These are phyloP conservation scores for Thalassiosira sp. DNA, from an alignment of 352 stramenopile species.

Conservation along the genomic window DNA sequence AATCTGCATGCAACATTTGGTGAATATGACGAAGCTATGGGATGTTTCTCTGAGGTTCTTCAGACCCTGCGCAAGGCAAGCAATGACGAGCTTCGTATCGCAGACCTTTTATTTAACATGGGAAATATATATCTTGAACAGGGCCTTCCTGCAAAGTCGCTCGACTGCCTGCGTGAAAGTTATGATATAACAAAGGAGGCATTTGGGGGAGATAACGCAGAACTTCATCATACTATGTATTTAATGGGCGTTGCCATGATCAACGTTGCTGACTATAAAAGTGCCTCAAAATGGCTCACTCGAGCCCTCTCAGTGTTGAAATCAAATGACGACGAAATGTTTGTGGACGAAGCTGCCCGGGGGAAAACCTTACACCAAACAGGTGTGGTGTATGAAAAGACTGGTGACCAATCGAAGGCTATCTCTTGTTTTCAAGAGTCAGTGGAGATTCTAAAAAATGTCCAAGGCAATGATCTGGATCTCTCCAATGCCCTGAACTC, in stretches of 20 bases:
- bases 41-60: conserved; percentile 61
- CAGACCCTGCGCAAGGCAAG: conserved; percentile 50
- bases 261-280: conserved; percentile 49
- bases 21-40: conserved; percentile 56
- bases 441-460: conserved; percentile 50
- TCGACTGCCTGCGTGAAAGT: conserved; percentile 61
- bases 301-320: conserved; percentile 42
- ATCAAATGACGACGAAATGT: conserved; percentile 40
- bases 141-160: conserved; percentile 37
- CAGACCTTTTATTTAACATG: conserved; percentile 73
- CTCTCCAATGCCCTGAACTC: conserved; percentile 62
- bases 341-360: conserved; percentile 35
- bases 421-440: conserved; percentile 58
- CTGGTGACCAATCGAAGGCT: conserved; percentile 46
- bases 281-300: conserved; percentile 55
- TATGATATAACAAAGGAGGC: conserved; percentile 61
- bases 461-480: conserved; percentile 48
- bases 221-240: conserved; percentile 67
- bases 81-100: conserved; percentile 61
- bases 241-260: conserved; percentile 60
- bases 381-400: conserved; percentile 56
- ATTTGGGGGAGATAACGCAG: conserved; percentile 55
- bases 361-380: conserved; percentile 55
- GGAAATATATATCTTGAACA: conserved; percentile 68
- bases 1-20: conserved; percentile 61